phyloP scores from a whole-genome alignment of 495 filamentous ascomycete species.

The Hypoxylon intermedium region DNA sequence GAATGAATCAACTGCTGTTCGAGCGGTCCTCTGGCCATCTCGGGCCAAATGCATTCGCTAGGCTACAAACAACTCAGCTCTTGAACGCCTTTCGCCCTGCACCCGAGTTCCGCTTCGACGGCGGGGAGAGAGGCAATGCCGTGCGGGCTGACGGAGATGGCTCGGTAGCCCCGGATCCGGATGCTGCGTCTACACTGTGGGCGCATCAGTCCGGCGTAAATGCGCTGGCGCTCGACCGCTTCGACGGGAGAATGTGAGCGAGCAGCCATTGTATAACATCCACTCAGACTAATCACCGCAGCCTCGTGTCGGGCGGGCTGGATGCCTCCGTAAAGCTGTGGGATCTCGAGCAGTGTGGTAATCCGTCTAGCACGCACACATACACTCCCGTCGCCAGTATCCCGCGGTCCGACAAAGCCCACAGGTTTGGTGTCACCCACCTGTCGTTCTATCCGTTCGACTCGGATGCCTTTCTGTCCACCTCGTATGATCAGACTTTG shows the following conservation, averaged over 20 bases:
- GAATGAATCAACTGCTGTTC: conserved; percentile 83
- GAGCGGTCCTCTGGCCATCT: conserved; percentile 72
- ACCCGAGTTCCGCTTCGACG: conserved; percentile 71
- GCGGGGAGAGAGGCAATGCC: conserved; percentile 52
- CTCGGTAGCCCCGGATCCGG: conserved; percentile 32
- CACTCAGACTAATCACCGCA: conserved; percentile 43
- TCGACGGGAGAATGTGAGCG: conserved; percentile 79
- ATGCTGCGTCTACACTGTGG: conserved; percentile 44
- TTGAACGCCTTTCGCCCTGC: conserved; percentile 62
- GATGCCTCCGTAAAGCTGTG: conserved; percentile 81
- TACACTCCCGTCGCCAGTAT: conserved; percentile 57
- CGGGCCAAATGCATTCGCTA: conserved; percentile 65
- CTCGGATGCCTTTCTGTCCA: conserved; percentile 76
- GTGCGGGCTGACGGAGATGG: conserved; percentile 26
- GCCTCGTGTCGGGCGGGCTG: conserved; percentile 81
- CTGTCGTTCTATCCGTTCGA: conserved; percentile 91
- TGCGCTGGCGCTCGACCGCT: conserved; percentile 74
- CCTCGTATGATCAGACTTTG: conserved; percentile 82
- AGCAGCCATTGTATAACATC: not conserved
- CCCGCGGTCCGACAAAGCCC: conserved; percentile 46
- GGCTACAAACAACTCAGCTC: conserved; percentile 66
- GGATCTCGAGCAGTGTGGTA: conserved; percentile 71
- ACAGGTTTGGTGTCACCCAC: conserved; percentile 83
- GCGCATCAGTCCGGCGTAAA: conserved; percentile 81
- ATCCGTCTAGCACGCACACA: conserved; percentile 48